These are phyloP conservation scores for Chlorella sp. DNA, from an alignment of 139 green algal species.

Conservation along the genomic window DNA sequence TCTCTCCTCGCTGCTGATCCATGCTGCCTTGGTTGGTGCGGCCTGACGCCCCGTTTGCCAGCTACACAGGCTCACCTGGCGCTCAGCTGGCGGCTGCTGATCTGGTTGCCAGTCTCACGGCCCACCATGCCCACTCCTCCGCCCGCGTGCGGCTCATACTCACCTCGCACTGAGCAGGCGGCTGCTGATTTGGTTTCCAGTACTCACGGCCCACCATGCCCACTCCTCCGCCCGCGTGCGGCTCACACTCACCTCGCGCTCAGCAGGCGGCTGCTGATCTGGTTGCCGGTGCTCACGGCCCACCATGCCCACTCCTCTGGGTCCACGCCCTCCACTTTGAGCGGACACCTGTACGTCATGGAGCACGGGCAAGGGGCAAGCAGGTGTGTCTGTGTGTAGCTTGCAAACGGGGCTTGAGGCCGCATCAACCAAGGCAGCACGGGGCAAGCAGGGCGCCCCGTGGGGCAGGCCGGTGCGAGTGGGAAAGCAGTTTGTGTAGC, in stretches of 20 bases:
- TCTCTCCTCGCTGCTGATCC: no score
- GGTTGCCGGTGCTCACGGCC: conserved; percentile 80
- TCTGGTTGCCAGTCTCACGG: no score
- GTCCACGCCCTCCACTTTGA: not conserved
- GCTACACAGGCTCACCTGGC: no score
- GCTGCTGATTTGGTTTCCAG: no score
- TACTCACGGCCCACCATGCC: not conserved
- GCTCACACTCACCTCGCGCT: conserved; percentile 33
- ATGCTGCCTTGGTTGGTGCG: no score
- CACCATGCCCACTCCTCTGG: conserved; percentile 18
- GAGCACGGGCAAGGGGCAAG: not conserved
- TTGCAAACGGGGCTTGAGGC: not conserved
- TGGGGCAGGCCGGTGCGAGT: no score
- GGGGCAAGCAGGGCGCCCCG: no score
- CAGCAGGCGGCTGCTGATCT: conserved; percentile 89
- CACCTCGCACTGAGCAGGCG: no score
- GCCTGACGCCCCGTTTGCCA: no score
- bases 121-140: not conserved
- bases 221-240: not conserved
- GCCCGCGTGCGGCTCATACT: no score
- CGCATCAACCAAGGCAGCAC: not conserved
- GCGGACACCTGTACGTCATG: not conserved
- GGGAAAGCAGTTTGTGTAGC: not conserved
- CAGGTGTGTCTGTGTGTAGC: no score
- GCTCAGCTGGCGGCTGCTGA: no score